Evolutionary conservation across 2,329 filamentous ascomycete species (phyloP), one percentile per base, ranked within the genome.

Genomic region (Coniochaeta hoffmannii): DNA sequence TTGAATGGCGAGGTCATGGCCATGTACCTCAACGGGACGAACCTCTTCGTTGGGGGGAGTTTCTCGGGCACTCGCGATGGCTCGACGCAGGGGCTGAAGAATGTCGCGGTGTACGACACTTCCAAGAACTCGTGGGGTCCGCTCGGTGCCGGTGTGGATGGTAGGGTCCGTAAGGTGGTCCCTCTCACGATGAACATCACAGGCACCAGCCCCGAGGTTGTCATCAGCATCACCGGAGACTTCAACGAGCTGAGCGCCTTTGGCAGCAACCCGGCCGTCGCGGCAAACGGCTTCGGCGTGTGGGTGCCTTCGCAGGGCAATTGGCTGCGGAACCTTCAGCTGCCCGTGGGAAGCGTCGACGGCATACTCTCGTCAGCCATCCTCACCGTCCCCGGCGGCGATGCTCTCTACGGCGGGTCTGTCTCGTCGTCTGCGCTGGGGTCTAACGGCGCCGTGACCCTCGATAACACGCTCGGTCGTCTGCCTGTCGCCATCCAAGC

Each of bases 281-380:
- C 79, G 9, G 88, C 85, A 0, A 71, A 83, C 53, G 91, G 92
- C 2, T 90, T 99, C 64, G 93, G 90, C 14, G 78, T 97, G 35
- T 99, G 94, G 94, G 87, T 97, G 8, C 89, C 89, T 3, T 95
- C 91, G 3, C 78, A 81, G 59, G 80, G 78, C 56, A 94, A 94
- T 67, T 99, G 94, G 94, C 77, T 99, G 15, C 84, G 90, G 66
- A 94, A 95, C 62, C 73, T 97, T 17, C 70, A 84, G 34, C 74
- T 82, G 7, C 73, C 81, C 8, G 78, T 85, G 31, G 84, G 89
- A 55, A 77, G 81, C 7, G 81, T 95, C 63, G 78, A 79, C 56
- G 95, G 94, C 35, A 74, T 85, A 55, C 77, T 99, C 49, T 88
- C 86, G 17, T 81, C 89, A 1, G 77, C 79, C 7, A 77, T 86